These are phyloP conservation scores for Delonix regia DNA, from an alignment of 306 rosid species.

Conservation along the genomic window DNA sequence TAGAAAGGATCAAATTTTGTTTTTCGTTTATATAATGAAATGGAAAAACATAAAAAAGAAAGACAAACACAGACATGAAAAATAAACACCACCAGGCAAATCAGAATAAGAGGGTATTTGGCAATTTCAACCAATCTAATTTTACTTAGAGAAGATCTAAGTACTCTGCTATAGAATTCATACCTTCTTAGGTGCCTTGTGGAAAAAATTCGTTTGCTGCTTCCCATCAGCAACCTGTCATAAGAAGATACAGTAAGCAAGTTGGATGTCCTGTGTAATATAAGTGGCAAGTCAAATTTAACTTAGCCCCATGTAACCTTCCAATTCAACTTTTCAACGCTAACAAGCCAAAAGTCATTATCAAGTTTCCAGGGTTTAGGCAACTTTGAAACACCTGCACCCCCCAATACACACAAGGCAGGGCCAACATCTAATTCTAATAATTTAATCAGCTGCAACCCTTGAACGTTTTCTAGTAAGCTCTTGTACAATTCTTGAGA, in stretches of 20 bases:
- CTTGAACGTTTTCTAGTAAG: conserved; percentile 15
- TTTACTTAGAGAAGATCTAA: conserved; percentile 26
- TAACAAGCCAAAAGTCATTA: neutral
- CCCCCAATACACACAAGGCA: neutral
- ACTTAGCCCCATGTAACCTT: neutral
- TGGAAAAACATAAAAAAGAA: conserved; percentile 20
- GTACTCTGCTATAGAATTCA: conserved; percentile 20
- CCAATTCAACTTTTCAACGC: conserved; percentile 23
- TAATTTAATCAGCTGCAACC: conserved; percentile 1
- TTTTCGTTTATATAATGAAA: conserved; percentile 20
- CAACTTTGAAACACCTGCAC: neutral
- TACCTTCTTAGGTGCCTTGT: conserved; percentile 86
- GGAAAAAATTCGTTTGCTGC: conserved; percentile 70
- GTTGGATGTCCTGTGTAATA: conserved; percentile 5
- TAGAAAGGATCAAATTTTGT: conserved; percentile 1
- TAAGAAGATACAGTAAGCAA: conserved; percentile 35
- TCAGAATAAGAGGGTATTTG: conserved; percentile 5
- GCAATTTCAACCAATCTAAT: conserved; percentile 20
- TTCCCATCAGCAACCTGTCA: conserved; percentile 68
- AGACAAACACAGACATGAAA: conserved; percentile 8
- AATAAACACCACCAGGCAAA: conserved; percentile 1
- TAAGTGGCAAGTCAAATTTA: conserved; percentile 15
- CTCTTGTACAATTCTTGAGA: neutral
- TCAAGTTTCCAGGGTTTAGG: neutral
- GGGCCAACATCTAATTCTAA: conserved; percentile 31